phyloP scores from a whole-genome alignment of 805 yeast genomes.

The Vanderwaltozyma yarrowii region DNA sequence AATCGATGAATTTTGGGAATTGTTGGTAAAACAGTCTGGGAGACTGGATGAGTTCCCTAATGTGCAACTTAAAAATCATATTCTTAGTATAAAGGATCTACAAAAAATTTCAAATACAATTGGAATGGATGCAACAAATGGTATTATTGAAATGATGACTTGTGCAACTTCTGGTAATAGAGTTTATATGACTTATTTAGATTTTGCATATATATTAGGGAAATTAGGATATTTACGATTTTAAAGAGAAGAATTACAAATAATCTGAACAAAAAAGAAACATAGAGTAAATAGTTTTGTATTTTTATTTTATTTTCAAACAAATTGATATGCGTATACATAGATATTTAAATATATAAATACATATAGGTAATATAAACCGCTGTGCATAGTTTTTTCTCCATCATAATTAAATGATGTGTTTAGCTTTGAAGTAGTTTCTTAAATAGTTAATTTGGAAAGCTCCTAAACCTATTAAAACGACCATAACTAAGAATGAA shows the following conservation, averaged over 20 bases:
- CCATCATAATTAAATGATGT: slow-evolving; percentile 37
- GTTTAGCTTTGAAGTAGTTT: slow-evolving; percentile 82
- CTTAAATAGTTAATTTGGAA: slow-evolving; percentile 93
- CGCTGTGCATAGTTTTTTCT: too few relatives aligned
- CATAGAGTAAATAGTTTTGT: too few relatives aligned
- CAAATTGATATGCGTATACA: too few relatives aligned
- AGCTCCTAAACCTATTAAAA: slow-evolving; percentile 68
- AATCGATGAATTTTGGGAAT: slow-evolving; percentile 34
- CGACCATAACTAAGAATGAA: slow-evolving; percentile 55
- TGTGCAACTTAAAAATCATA: slow-evolving; percentile 13
- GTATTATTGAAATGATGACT: slow-evolving; percentile 38
- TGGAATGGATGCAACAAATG: slow-evolving; percentile 24
- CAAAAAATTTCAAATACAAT: slow-evolving; percentile 25
- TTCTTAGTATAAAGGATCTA: slow-evolving; percentile 32
- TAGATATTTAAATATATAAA: neutral
- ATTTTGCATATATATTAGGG: slow-evolving; percentile 41
- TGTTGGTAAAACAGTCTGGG: slow-evolving; percentile 25
- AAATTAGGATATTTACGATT: slow-evolving; percentile 34
- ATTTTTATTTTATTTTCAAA: too few relatives aligned
- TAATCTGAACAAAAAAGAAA: too few relatives aligned
- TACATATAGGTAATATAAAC: too few relatives aligned
- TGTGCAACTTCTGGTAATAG: slow-evolving; percentile 33
- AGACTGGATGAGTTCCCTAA: slow-evolving; percentile 15
- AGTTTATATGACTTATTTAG: slow-evolving; percentile 32
- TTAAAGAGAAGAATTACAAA: slow-evolving; percentile 5